Evolutionary conservation across 1,284 basidiomycete genomes (phyloP).

Genomic region (Tetrapyrgos nigripes): DNA sequence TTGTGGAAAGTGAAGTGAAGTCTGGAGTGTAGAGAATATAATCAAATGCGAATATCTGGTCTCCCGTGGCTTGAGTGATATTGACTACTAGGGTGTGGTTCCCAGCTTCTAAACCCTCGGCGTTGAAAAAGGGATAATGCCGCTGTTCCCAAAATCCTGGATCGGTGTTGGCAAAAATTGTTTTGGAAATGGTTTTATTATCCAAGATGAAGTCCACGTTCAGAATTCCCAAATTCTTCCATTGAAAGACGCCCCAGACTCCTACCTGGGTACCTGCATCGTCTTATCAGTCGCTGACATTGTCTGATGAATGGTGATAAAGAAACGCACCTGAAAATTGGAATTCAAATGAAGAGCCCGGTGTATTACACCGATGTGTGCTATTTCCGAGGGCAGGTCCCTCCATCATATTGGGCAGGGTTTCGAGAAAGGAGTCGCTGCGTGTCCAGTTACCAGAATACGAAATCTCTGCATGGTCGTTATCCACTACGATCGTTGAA

Average conservation of each 20-base stretch:
- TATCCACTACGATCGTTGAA: conserved; percentile 6
- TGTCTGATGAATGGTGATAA: not conserved
- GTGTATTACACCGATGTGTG: not conserved
- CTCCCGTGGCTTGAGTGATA: conserved; percentile 2
- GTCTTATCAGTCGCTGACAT: not conserved
- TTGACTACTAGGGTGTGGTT: conserved; percentile 3
- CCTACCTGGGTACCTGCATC: conserved; percentile 2
- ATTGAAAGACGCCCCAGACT: conserved; percentile 6
- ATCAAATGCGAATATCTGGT: conserved; percentile 8
- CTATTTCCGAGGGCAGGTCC: conserved; percentile 9
- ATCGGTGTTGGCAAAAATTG: not conserved
- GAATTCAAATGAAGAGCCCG: not conserved
- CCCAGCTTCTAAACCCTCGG: not conserved
- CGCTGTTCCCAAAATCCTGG: not conserved
- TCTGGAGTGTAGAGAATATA: conserved; percentile 2
- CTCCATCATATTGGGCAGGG: not conserved
- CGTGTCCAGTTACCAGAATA: not conserved
- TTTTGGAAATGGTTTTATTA: not conserved
- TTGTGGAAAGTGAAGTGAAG: conserved; percentile 1
- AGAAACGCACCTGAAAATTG: conserved; percentile 2
- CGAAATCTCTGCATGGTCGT: conserved; percentile 1
- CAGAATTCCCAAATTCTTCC: not conserved
- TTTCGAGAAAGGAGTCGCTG: not conserved
- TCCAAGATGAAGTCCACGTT: conserved; percentile 5
- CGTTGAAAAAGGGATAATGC: conserved; percentile 1